Conservation (phyloP, 106 monocot species). For the Dioscorea zingiberensis region DNA sequence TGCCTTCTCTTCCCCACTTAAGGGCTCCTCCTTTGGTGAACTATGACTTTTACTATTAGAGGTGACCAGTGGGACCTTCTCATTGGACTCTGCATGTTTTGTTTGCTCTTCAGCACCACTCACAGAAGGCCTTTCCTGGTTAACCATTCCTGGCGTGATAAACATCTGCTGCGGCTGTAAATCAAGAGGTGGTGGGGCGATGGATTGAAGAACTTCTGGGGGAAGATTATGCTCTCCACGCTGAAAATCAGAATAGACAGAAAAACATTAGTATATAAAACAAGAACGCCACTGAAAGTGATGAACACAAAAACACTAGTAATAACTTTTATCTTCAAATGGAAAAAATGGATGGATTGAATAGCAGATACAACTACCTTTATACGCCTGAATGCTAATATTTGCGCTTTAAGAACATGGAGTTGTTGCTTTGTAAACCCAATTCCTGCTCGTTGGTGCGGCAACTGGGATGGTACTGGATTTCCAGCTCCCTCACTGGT, state of each 20-base stretch:
- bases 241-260: conserved; percentile 23
- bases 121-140: conserved; percentile 24
- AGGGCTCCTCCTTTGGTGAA: conserved; percentile 42
- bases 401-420: conserved; percentile 96
- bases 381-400: conserved; percentile 87
- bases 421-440: conserved; percentile 92
- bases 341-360: background rate
- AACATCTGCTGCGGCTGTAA: conserved; percentile 36
- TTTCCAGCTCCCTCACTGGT: conserved; percentile 19
- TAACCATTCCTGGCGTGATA: conserved; percentile 11
- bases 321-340: background rate
- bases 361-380: conserved; percentile 45
- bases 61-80: conserved; percentile 19
- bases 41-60: conserved; percentile 19
- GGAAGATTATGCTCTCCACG: conserved; percentile 85
- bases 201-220: conserved; percentile 75
- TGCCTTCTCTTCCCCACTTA: conserved; percentile 39
- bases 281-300: background rate
- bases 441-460: conserved; percentile 18
- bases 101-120: conserved; percentile 38
- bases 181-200: conserved; percentile 63
- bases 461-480: conserved; percentile 22
- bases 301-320: background rate
- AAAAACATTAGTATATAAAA: background rate
- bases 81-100: conserved; percentile 29